Conservation (phyloP, 1,139 yeast genomes). For the Meyerozyma smithsonii region DNA sequence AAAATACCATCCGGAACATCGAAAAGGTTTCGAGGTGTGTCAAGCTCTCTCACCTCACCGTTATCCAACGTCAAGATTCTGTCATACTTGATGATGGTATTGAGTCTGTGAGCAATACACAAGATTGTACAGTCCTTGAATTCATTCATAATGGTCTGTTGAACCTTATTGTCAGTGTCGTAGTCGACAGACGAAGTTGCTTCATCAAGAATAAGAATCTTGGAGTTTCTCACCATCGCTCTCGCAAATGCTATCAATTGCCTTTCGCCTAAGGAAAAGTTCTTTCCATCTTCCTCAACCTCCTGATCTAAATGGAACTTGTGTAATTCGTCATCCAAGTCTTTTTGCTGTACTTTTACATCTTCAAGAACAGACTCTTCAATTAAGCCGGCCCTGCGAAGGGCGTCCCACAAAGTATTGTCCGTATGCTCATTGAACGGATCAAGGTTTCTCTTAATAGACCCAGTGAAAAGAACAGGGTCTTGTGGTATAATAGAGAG, state of each 20-base stretch:
- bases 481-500: slow-evolving; percentile 16
- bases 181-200: slow-evolving; percentile 42
- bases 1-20: slow-evolving; percentile 8
- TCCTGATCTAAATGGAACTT: slow-evolving; percentile 32
- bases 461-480: slow-evolving; percentile 13
- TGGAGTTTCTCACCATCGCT: slow-evolving; percentile 35
- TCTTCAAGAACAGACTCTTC: slow-evolving; percentile 16
- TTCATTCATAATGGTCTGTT: slow-evolving; percentile 29
- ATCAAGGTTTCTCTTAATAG: slow-evolving; percentile 29
- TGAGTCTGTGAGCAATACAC: slow-evolving; percentile 40
- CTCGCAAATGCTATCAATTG: slow-evolving; percentile 40
- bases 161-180: slow-evolving; percentile 40
- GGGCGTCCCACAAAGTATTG: slow-evolving; percentile 45
- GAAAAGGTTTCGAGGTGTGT: slow-evolving; percentile 23
- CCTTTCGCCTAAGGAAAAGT: slow-evolving; percentile 39
- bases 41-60: slow-evolving; percentile 22
- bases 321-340: slow-evolving; percentile 10
- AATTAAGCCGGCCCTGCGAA: slow-evolving; percentile 60
- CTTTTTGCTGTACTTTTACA: neutral
- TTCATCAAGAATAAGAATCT: slow-evolving; percentile 36
- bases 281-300: slow-evolving; percentile 38
- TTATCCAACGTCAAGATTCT: slow-evolving; percentile 32
- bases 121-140: slow-evolving; percentile 34
- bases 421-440: slow-evolving; percentile 55
- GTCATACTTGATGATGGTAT: slow-evolving; percentile 35